Evolutionary conservation across 192 early-diverging fungal genomes (phyloP), one percentile per base, ranked within the genome.

Genomic region (Phycomyces blakesleeanus): DNA sequence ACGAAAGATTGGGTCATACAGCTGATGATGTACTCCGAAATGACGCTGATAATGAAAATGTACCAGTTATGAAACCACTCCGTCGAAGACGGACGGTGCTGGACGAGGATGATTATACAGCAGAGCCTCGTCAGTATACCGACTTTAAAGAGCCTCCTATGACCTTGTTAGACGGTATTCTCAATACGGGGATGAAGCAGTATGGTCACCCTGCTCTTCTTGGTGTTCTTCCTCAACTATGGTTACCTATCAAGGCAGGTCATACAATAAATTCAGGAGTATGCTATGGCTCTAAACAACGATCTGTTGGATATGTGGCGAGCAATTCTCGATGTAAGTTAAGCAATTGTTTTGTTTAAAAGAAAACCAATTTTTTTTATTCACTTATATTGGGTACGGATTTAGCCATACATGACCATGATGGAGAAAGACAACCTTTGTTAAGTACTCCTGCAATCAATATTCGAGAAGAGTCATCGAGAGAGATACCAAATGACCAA

Each of bases 131-230:
- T 47, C 64, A 80, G 26, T 87, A 81, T 51, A 92, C 90, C 8
- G 87, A 92, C 63, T 92, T 85, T 63, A 69, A 61, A 27, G 83
- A 92, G 66, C 89, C 90, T 10, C 86, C 90, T 7, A 86, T 88
- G 77, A 83, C 84, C 0, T 60, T 92, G 24, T 77, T 84, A 15
- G 67, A 83, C 20, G 90, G 90, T 22, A 81, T 92, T 7, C 63
- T 92, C 24, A 88, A 92, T 60, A 81, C 86, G 40, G 86, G 87
- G 1, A 76, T 90, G 81, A 75, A 80, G 22, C 74, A 77, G 11
- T 92, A 87, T 42, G 82, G 74, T 41, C 79, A 88, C 40, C 90
- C 90, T 27, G 85, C 84, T 16, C 58, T 90, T 5, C 59, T 84
- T 20, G 87, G 88, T 11, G 76, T 74, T 8, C 63, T 92, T 44